phyloP scores from a whole-genome alignment of 352 stramenopile species.

The Aphanomyces astaci region DNA sequence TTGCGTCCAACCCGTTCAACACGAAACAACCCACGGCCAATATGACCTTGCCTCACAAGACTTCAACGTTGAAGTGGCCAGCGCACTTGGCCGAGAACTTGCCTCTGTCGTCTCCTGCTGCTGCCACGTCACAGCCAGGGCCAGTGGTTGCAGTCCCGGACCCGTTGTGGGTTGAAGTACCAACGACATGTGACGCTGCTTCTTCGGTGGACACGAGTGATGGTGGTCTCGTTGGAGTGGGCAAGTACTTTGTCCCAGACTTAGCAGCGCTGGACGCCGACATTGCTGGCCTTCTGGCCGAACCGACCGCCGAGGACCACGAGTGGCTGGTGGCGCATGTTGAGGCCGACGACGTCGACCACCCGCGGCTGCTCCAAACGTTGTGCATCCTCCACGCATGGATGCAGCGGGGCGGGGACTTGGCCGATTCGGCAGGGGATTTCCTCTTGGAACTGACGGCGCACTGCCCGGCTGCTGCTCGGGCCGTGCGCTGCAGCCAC shows the following conservation, averaged over 20 bases:
- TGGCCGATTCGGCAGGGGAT: background rate
- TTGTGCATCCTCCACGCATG: background rate
- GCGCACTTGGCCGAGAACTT: background rate
- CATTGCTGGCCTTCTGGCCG: constrained; percentile 4
- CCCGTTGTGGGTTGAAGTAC: background rate
- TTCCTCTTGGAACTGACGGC: constrained; percentile 10
- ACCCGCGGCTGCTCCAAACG: background rate
- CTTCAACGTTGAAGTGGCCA: background rate
- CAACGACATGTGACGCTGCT: background rate
- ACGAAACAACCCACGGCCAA: constrained; percentile 6
- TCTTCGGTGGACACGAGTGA: background rate
- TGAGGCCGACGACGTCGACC: background rate
- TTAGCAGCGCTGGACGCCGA: constrained; percentile 5
- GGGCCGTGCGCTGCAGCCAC: background rate
- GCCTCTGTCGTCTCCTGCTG: too few relatives aligned
- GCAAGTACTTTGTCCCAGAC: constrained; percentile 13
- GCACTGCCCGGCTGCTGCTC: background rate
- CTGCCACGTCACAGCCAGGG: background rate
- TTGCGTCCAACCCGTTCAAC: background rate
- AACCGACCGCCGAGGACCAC: background rate
- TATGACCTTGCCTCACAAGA: constrained; percentile 8
- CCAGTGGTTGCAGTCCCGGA: background rate
- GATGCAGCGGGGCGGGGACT: constrained; percentile 4
- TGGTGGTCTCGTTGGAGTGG: background rate
- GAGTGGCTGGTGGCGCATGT: background rate